Evolutionary conservation across 1,284 basidiomycete genomes (phyloP).

Genomic region (Violaceomyces palustris): DNA sequence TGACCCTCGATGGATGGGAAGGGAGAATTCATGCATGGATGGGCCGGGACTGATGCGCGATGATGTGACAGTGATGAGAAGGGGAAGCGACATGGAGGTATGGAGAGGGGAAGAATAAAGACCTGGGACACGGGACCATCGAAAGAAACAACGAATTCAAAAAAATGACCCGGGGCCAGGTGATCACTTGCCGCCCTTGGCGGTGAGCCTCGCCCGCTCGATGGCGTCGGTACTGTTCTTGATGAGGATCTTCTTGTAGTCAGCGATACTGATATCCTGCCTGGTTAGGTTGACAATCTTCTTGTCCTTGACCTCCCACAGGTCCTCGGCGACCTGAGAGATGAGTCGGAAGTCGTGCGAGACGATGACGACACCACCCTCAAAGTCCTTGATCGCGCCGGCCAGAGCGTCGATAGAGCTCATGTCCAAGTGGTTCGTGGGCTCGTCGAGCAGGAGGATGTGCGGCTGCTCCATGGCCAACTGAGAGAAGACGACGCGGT

Average conservation of each 20-base stretch:
- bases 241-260: slow-evolving; percentile 51
- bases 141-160: too few species aligned
- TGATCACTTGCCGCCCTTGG: slow-evolving; percentile 33
- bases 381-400: slow-evolving; percentile 88
- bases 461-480: slow-evolving; percentile 58
- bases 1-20: too few species aligned
- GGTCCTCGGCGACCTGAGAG: slow-evolving; percentile 64
- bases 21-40: too few species aligned
- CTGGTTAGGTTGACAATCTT: slow-evolving; percentile 88
- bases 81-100: too few species aligned
- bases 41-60: too few species aligned
- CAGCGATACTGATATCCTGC: slow-evolving; percentile 59
- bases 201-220: slow-evolving; percentile 48
- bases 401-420: slow-evolving; percentile 92
- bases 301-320: slow-evolving; percentile 96
- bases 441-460: slow-evolving; percentile 57
- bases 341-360: slow-evolving; percentile 50
- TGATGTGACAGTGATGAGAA: too few species aligned
- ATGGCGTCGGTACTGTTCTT: slow-evolving; percentile 45
- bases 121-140: too few species aligned
- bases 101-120: too few species aligned
- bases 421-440: slow-evolving; percentile 88
- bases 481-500: slow-evolving; percentile 87
- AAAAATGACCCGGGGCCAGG: too few species aligned
- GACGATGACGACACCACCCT: slow-evolving; percentile 75